phyloP scores from a whole-genome alignment of 345 rosid species.

The Gossypium thurberi region DNA sequence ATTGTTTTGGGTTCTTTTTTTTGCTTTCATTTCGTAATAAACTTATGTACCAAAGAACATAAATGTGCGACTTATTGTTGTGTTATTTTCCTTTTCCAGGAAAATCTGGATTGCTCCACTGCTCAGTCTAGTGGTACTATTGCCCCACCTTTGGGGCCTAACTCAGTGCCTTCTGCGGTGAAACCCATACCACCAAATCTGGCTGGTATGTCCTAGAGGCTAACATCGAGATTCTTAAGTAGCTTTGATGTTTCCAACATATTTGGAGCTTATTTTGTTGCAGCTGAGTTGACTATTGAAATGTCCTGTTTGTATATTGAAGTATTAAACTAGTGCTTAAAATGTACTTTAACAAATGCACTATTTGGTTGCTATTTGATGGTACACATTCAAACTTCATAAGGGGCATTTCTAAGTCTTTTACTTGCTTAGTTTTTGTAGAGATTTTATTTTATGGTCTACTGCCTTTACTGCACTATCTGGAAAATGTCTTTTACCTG shows the following conservation, averaged over 20 bases:
- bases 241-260: not conserved
- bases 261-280: not conserved
- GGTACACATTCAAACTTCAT: not conserved
- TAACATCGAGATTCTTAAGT: not conserved
- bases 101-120: slow-evolving; percentile 22
- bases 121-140: slow-evolving; percentile 26
- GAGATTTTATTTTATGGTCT: not conserved
- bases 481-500: not conserved
- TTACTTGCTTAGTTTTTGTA: not conserved
- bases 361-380: slow-evolving; percentile 5
- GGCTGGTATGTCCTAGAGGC: slow-evolving; percentile 30
- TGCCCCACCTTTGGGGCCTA: slow-evolving; percentile 20
- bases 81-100: slow-evolving; percentile 21
- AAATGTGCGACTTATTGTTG: not conserved
- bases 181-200: slow-evolving; percentile 29
- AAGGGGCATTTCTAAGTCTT: not conserved
- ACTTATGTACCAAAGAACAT: not conserved
- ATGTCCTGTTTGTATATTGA: not conserved
- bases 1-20: not conserved
- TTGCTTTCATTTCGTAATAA: not conserved
- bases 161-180: slow-evolving; percentile 18
- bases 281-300: not conserved
- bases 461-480: not conserved
- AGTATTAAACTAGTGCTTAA: not conserved
- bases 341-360: not conserved